Conservation (phyloP, 2,329 filamentous ascomycete species). For the Stachybotrys elegans region DNA sequence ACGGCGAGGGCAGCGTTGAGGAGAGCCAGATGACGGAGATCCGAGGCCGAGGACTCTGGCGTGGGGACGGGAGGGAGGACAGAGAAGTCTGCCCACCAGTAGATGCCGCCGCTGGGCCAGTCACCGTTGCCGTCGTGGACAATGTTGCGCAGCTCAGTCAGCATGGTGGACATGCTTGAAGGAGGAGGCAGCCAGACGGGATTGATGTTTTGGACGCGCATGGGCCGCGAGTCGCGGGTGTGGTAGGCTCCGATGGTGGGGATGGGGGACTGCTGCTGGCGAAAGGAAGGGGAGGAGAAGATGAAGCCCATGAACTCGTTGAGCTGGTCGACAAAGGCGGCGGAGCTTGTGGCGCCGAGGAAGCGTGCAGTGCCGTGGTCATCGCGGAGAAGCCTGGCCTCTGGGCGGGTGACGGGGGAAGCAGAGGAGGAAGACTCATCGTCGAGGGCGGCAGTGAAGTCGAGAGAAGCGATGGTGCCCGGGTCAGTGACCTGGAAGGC, state of each 20-base stretch:
- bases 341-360: constrained; percentile 44
- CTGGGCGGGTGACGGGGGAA: too few relatives aligned
- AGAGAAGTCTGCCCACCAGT: constrained; percentile 40
- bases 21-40: constrained; percentile 31
- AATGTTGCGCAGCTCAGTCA: constrained; percentile 35
- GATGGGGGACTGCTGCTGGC: constrained; percentile 14
- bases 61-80: constrained; percentile 21
- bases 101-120: constrained; percentile 40
- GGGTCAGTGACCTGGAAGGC: too few relatives aligned
- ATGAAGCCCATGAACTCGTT: constrained; percentile 41
- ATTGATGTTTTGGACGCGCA: constrained; percentile 31
- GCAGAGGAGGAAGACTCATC: too few relatives aligned
- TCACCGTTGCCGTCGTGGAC: constrained; percentile 39
- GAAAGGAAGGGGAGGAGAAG: constrained; percentile 21
- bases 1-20: constrained; percentile 41
- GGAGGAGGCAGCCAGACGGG: constrained; percentile 32
- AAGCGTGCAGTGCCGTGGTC: constrained; percentile 38
- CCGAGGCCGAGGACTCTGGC: constrained; percentile 14
- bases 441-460: too few relatives aligned
- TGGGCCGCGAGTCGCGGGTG: constrained; percentile 39
- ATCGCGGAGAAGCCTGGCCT: constrained; percentile 40
- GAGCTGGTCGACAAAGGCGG: constrained; percentile 43
- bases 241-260: constrained; percentile 39
- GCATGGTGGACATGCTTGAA: constrained; percentile 30
- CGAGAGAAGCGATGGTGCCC: too few relatives aligned